Evolutionary conservation across 768 basidiomycete genomes (phyloP), one percentile per base, ranked within the genome.

Genomic region (Auriculariales sp.): DNA sequence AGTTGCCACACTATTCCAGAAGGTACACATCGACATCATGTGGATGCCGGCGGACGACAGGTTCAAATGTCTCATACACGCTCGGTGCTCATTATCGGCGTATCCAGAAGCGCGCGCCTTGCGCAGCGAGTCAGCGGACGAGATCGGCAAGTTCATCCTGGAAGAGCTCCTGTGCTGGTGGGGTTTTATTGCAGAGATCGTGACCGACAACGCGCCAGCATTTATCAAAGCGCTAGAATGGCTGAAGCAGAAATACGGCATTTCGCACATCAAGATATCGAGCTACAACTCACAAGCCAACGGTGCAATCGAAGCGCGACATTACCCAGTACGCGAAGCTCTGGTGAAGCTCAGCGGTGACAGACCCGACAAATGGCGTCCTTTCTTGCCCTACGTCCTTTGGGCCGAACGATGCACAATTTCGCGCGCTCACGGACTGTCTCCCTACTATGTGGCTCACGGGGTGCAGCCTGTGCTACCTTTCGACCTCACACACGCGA

Each of bases 281-380:
- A 56, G 63, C 0, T 73, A 72, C 56, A 73, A 73, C 48, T 71
- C 65, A 0, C 61, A 57, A 2, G 66, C 67, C 0, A 72, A 74
- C n/a, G 62, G 72, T 0, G 51, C 64, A 0, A 57, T 71, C 0
- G 64, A 73, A n/a, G 36, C 56, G 0, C 55, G 53, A 2, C 61
- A 64, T 22, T 39, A 54, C 35, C 63, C 64, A 34, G 56, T 70
- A 7, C 55, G 62, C 0, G 56, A 71, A 51, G 58, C 64, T 0
- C 46, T 71, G 0, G 54, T 64, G 47, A 71, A 71, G 36, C 62
- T 65, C 0, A 55, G 58, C 3, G 56, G n/a, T n/a, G n/a, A n/a
- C n/a, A n/a, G n/a, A n/a, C n/a, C n/a, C n/a, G n/a, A n/a, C n/a
- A n/a, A n/a, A n/a, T n/a, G n/a, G n/a, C n/a, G n/a, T n/a, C n/a